phyloP scores from a whole-genome alignment of 1,284 basidiomycete species.

The Peniophora sp. region DNA sequence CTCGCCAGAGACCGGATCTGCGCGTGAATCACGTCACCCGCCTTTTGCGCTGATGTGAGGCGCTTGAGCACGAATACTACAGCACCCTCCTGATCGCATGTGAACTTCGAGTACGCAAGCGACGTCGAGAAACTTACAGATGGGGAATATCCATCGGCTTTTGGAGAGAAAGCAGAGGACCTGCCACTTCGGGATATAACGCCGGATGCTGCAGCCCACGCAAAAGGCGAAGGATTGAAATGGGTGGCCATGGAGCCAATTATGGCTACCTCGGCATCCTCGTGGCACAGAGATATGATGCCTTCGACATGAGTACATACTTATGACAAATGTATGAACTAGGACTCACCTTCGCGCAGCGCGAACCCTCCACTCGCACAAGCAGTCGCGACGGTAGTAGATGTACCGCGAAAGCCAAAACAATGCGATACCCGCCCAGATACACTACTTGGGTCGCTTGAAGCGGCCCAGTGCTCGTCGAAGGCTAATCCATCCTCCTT shows the following conservation, averaged over 20 bases:
- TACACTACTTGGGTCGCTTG: conserved; percentile 11
- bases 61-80: conserved; percentile 4
- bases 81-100: not conserved
- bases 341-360: conserved; percentile 8
- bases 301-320: conserved; percentile 4
- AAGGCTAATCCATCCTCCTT: conserved; percentile 7
- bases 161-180: conserved; percentile 10
- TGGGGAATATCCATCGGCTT: conserved; percentile 12
- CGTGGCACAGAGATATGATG: conserved; percentile 4
- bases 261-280: conserved; percentile 9
- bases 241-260: conserved; percentile 12
- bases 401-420: conserved; percentile 9
- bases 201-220: conserved; percentile 8
- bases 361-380: conserved; percentile 12
- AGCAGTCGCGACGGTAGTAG: conserved; percentile 7
- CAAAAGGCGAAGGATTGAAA: conserved; percentile 10
- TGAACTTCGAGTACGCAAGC: not conserved
- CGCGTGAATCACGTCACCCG: conserved; percentile 2
- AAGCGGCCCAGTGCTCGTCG: conserved; percentile 10
- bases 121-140: conserved; percentile 7
- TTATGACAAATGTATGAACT: not conserved
- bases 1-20: conserved; percentile 6
- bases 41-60: not conserved
- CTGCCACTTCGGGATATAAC: conserved; percentile 8
- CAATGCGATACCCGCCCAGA: conserved; percentile 11